These are phyloP conservation scores for Umbelopsis sp. DNA, from an alignment of 192 early-diverging fungal species.

Conservation along the genomic window DNA sequence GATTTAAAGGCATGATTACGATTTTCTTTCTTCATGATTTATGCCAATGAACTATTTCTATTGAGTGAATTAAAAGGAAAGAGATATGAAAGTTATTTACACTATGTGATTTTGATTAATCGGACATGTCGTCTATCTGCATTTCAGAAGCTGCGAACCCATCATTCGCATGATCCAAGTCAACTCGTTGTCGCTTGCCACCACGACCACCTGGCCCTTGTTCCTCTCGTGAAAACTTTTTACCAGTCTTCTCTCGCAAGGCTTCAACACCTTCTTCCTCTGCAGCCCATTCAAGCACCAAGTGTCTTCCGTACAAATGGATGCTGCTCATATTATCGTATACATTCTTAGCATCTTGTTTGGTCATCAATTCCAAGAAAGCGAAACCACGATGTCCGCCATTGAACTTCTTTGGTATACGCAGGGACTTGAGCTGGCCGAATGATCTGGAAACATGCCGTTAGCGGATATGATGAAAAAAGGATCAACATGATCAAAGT, in stretches of 20 bases:
- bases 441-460: constrained; percentile 62
- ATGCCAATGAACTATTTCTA: background rate
- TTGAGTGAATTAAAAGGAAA: background rate
- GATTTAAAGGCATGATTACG: too few species aligned
- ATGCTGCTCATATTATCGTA: constrained; percentile 84
- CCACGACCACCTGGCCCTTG: constrained; percentile 47
- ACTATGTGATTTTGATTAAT: constrained; percentile 45
- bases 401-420: constrained; percentile 92
- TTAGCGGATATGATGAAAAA: background rate
- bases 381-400: constrained; percentile 96
- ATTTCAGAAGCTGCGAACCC: constrained; percentile 15
- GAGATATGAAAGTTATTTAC: constrained; percentile 17
- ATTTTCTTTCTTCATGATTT: background rate
- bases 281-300: constrained; percentile 96
- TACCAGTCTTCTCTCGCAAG: constrained; percentile 83
- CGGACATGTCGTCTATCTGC: constrained; percentile 45
- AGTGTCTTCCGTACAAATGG: constrained; percentile 96
- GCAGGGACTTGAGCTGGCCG: constrained; percentile 93
- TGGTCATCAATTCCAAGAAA: constrained; percentile 97
- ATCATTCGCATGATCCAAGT: constrained; percentile 50
- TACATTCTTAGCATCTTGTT: constrained; percentile 92
- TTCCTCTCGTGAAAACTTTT: constrained; percentile 71
- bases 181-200: constrained; percentile 66
- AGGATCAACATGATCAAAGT: background rate
- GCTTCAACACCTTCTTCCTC: constrained; percentile 80